Base-by-base conservation (phyloP, 306 rosid species). In the Castanospermum australe region DNA sequence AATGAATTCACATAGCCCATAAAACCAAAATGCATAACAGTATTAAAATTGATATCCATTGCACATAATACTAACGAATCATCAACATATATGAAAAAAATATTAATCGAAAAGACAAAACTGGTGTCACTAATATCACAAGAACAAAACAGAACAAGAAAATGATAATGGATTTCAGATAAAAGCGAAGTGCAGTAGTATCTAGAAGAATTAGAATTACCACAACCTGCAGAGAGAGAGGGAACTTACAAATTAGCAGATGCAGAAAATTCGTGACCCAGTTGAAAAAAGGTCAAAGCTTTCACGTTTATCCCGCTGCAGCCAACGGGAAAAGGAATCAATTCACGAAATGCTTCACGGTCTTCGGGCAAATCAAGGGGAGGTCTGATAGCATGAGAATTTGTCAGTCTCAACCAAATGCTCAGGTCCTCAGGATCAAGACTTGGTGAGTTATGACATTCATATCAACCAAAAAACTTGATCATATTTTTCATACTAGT, bases 211-310 rank as follows among this genome's bases (percentile, higher is more conserved):
- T 30, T n/a, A n/a, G n/a, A n/a, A n/a, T n/a, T n/a, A n/a, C n/a
- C n/a, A n/a, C n/a, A n/a, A n/a, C n/a, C n/a, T n/a, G n/a, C n/a
- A n/a, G 11, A 42, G 45, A 30, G 30, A 30, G 17, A 41, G 10
- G 55, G 45, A 69, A 38, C 86, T 77, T 73, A 57, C 75, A 66
- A 57, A 56, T 30, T 18, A 65, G 38, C 8, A 64, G 44, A 64
- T 44, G 8, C 17, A 13, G 3, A 75, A 67, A 60, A 15, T 28
- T 30, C 42, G 50, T n/a, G 82, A 39, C 47, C 54, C 68, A 20
- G 13, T 44, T 69, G 13, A 54, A 8, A 38, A 69, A 60, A 22
- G 51, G 33, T 35, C 44, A 48, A 77, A 61, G 75, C 20, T 64
- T 67, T 68, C 81, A 79, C 59, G 67, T 62, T 48, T 33, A 20